Conservation (phyloP, 805 yeast genomes). For the Kluyveromyces nonfermentans region DNA sequence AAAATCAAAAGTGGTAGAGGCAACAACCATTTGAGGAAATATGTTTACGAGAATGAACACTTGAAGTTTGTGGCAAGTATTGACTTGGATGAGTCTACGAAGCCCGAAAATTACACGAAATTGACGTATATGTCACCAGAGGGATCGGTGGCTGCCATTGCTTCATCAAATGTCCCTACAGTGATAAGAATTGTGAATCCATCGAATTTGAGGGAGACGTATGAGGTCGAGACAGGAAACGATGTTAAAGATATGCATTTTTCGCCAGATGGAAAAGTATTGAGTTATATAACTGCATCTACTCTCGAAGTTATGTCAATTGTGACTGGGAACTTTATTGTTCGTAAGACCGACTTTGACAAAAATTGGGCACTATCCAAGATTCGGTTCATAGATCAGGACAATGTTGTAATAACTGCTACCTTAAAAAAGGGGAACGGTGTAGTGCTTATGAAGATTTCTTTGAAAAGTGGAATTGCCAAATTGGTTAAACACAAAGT, state of each 20-base stretch:
- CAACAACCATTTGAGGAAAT: constrained; percentile 67
- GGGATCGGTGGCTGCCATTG: constrained; percentile 55
- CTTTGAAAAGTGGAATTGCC: constrained; percentile 19
- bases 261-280: constrained; percentile 54
- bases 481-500: constrained; percentile 18
- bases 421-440: constrained; percentile 34
- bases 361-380: constrained; percentile 26
- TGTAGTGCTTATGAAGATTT: constrained; percentile 26
- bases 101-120: constrained; percentile 49
- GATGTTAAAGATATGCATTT: constrained; percentile 59
- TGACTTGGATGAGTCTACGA: constrained; percentile 42
- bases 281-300: constrained; percentile 53
- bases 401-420: constrained; percentile 36
- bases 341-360: constrained; percentile 30
- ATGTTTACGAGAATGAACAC: constrained; percentile 50
- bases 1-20: constrained; percentile 45
- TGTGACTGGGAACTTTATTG: constrained; percentile 32
- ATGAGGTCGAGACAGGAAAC: constrained; percentile 44
- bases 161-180: constrained; percentile 60
- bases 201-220: constrained; percentile 42
- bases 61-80: constrained; percentile 50
- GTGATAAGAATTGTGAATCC: constrained; percentile 52
- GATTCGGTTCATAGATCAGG: constrained; percentile 28
- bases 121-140: constrained; percentile 47
- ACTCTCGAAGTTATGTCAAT: constrained; percentile 37